These are phyloP conservation scores for Saturnispora bothae DNA, from an alignment of 805 yeast genomes.

Conservation along the genomic window DNA sequence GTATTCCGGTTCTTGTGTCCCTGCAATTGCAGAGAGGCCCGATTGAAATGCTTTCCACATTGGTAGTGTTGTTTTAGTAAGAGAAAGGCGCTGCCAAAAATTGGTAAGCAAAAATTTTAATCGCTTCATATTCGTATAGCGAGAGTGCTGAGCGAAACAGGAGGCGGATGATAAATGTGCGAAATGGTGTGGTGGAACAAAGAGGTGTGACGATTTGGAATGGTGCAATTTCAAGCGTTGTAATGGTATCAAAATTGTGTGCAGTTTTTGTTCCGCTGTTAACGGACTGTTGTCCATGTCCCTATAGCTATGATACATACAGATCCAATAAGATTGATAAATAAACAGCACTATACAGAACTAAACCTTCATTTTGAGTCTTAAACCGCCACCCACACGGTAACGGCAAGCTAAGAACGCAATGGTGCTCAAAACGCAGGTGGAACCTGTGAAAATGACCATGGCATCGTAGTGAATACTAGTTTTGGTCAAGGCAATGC, in stretches of 20 bases:
- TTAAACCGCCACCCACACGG: constrained; percentile 17
- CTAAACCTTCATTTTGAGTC: neutral
- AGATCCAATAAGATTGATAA: neutral
- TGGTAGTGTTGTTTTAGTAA: too few relatives aligned
- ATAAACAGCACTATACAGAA: neutral
- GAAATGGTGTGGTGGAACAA: too few relatives aligned
- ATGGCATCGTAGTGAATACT: constrained; percentile 22
- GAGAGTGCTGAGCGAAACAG: too few relatives aligned
- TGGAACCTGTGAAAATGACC: constrained; percentile 26
- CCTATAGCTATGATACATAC: neutral
- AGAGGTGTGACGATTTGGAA: too few relatives aligned
- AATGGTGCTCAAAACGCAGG: constrained; percentile 18
- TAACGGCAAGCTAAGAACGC: constrained; percentile 16
- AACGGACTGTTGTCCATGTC: neutral
- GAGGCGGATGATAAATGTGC: too few relatives aligned
- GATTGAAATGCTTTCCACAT: constrained; percentile 28
- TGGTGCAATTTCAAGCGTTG: too few relatives aligned
- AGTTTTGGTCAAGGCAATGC: constrained; percentile 26
- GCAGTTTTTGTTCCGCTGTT: too few relatives aligned
- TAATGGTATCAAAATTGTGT: too few relatives aligned
- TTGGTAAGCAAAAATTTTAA: too few relatives aligned
- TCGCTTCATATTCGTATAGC: too few relatives aligned
- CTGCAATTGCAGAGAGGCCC: constrained; percentile 79
- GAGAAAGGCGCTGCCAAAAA: too few relatives aligned
- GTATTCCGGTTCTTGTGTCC: constrained; percentile 94